These are phyloP conservation scores for Pyrenula massariospora DNA, from an alignment of 495 filamentous ascomycete genomes.

Conservation along the genomic window DNA sequence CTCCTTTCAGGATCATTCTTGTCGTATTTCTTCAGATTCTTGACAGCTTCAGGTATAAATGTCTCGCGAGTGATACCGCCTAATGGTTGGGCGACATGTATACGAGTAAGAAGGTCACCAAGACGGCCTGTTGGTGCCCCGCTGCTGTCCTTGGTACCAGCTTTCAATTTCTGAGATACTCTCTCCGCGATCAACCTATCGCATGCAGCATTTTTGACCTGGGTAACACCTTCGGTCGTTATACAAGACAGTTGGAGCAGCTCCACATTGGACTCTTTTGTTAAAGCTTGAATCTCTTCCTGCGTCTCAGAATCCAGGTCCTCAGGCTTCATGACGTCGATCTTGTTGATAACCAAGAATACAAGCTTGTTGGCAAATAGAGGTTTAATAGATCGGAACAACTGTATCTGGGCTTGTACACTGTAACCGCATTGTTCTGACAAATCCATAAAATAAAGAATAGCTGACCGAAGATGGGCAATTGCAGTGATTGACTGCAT, in stretches of 20 bases:
- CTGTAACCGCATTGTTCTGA: slow-evolving; percentile 97
- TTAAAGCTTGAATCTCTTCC: slow-evolving; percentile 62
- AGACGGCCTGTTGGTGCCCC: slow-evolving; percentile 66
- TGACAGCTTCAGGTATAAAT: slow-evolving; percentile 80
- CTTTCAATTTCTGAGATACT: slow-evolving; percentile 88
- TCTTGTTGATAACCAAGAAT: slow-evolving; percentile 96
- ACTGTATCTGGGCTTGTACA: slow-evolving; percentile 76
- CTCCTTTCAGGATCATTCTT: slow-evolving; percentile 74
- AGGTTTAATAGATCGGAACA: slow-evolving; percentile 92
- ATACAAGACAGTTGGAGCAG: slow-evolving; percentile 86
- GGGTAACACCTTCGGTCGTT: slow-evolving; percentile 85
- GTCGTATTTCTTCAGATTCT: slow-evolving; percentile 72
- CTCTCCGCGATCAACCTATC: slow-evolving; percentile 85
- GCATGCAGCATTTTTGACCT: slow-evolving; percentile 89
- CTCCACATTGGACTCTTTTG: slow-evolving; percentile 81
- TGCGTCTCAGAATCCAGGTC: slow-evolving; percentile 76
- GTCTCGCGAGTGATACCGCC: slow-evolving; percentile 65
- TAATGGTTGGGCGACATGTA: slow-evolving; percentile 89
- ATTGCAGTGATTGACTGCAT: slow-evolving; percentile 98
- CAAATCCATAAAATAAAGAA: slow-evolving; percentile 97
- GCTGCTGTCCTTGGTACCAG: slow-evolving; percentile 55
- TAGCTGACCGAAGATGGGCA: slow-evolving; percentile 85
- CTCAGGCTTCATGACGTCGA: slow-evolving; percentile 78
- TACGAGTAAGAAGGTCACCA: slow-evolving; percentile 79
- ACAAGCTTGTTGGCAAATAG: slow-evolving; percentile 95